These are phyloP conservation scores for Fraxinus angustifolia DNA, from an alignment of 305 asterid genomes.

Conservation along the genomic window DNA sequence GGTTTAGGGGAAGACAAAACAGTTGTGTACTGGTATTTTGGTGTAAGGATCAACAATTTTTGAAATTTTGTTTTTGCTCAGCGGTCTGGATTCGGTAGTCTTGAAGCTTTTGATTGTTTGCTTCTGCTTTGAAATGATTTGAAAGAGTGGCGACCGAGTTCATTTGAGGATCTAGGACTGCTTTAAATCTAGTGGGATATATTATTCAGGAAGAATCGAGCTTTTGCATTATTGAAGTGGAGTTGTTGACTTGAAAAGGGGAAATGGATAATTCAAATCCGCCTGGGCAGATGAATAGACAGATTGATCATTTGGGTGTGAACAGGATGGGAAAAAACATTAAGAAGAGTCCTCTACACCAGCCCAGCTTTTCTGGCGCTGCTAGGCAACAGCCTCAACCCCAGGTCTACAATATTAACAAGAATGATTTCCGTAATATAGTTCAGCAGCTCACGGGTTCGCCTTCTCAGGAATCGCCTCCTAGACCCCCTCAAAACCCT, in stretches of 20 bases:
- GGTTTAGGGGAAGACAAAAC: background rate
- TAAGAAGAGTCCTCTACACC: conserved; percentile 81
- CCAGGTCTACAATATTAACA: conserved; percentile 78
- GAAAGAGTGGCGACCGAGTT: background rate
- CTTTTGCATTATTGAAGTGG: background rate
- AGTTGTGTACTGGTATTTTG: conserved; percentile 19
- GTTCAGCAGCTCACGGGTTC: conserved; percentile 88
- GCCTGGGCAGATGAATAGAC: conserved; percentile 39
- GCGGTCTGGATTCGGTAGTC: background rate
- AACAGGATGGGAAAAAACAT: conserved; percentile 80
- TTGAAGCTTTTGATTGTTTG: conserved; percentile 2
- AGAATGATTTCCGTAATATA: conserved; percentile 67
- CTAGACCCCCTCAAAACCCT: conserved; percentile 66
- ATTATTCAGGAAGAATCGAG: conserved; percentile 8
- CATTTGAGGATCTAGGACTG: background rate
- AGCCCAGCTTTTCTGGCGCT: conserved; percentile 56
- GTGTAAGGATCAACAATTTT: conserved; percentile 18
- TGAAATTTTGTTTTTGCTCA: background rate
- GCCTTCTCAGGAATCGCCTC: conserved; percentile 55
- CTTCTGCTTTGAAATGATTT: conserved; percentile 4
- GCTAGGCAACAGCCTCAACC: conserved; percentile 84
- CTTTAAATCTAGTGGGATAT: conserved; percentile 13
- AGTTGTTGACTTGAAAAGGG: background rate
- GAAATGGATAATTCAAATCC: conserved; percentile 66
- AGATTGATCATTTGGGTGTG: conserved; percentile 67